Base-by-base conservation (phyloP, 1,284 basidiomycete genomes). In the Fomes fomentarius region DNA sequence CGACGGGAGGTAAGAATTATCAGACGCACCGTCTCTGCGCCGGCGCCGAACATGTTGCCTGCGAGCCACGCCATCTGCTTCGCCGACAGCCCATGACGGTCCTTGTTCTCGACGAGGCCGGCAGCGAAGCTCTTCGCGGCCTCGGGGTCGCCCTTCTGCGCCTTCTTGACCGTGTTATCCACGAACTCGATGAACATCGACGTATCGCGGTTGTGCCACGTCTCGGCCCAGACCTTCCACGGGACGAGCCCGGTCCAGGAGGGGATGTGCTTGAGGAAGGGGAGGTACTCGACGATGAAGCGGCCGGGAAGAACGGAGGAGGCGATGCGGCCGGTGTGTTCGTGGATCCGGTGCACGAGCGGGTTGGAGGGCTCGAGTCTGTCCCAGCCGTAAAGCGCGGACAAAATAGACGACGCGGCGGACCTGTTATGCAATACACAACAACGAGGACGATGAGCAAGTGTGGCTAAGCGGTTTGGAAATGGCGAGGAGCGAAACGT, bases 181-280 rank as follows among this genome's bases (percentile, higher is more conserved):
- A 43, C 5, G 41, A 43, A 43, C 11, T 26, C 24, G 24, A 43
- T 28, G 25, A 43, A 43, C 41, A 43, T 43, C 25, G 12, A 11
- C 41, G 41, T 43, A 25, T 43, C 41, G 41, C 26, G 41, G 14
- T 43, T 43, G 41, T 43, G 41, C 41, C 41, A 43, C 5, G 24
- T 25, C 41, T 43, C 41, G 25, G 11, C 41, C 41, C 41, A 43
- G 7, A 17, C 25, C 41, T 43, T 43, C 41, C 41, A 43, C 14
- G 41, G 41, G 14, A 28, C 41, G 25, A 43, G 41, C 3, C 41
- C 41, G 24, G 41, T 43, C 66, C 66, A 67, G 12, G 37, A 30
- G 4, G 65, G 44, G 34, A 46, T 34, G 34, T 46, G 19, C 34
- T 37, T 33, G 17, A 46, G 34, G 44, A 46, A 46, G 11, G 44